A percentile compares a stretch with the other conserved stretches of the same genome.
These are phyloP conservation scores for Themeda triandra DNA, from an alignment of 176 grass and related monocot species.

Conservation along the genomic window DNA sequence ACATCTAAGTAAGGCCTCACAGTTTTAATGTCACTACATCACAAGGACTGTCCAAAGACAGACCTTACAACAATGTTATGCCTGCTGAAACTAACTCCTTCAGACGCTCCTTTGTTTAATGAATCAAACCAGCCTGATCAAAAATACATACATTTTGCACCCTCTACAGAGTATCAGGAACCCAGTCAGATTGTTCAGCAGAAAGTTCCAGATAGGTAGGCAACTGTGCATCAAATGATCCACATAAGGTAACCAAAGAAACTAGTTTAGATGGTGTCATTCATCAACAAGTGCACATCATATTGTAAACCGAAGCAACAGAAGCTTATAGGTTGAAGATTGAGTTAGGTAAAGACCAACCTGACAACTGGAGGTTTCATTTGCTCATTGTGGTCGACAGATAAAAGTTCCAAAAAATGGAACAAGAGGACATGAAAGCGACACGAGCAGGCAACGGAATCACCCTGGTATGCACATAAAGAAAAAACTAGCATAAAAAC, in stretches of 20 bases:
- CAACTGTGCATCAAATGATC: background rate
- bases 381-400: slow-evolving; percentile 89
- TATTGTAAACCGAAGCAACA: background rate
- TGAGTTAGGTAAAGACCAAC: slow-evolving; percentile 31
- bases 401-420: slow-evolving; percentile 96
- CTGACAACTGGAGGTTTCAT: slow-evolving; percentile 41
- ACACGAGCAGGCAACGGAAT: slow-evolving; percentile 87
- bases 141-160: background rate
- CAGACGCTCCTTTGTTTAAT: background rate
- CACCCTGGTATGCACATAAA: slow-evolving; percentile 41
- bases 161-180: background rate
- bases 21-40: background rate
- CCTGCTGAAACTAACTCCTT: background rate
- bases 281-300: background rate
- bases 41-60: background rate
- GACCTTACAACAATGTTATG: background rate
- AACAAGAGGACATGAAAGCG: slow-evolving; percentile 94
- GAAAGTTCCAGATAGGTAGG: background rate
- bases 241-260: background rate
- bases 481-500: slow-evolving; percentile 6
- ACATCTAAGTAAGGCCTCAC: background rate
- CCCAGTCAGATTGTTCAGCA: background rate
- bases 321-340: slow-evolving; percentile 10
- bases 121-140: background rate
- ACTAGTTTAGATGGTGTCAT: background rate